These are phyloP conservation scores for Magnaporthiopsis rhizophila DNA, from an alignment of 2,329 filamentous ascomycete genomes.

Conservation along the genomic window DNA sequence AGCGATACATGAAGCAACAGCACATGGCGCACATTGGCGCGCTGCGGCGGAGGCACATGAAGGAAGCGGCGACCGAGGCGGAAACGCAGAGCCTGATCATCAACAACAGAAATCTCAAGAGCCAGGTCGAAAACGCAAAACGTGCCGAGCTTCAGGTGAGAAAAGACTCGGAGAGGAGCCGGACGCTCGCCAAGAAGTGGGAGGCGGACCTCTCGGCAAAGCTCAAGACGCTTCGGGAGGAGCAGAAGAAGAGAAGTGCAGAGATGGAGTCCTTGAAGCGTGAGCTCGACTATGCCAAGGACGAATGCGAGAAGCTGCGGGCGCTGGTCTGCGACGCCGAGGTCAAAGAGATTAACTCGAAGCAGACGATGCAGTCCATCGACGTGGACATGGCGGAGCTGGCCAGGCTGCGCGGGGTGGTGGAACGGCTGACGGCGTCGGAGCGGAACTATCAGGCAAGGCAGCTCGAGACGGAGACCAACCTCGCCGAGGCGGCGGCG, in stretches of 20 bases:
- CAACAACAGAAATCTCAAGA: slow-evolving; percentile 64
- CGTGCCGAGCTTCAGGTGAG: slow-evolving; percentile 61
- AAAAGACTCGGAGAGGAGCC: slow-evolving; percentile 64
- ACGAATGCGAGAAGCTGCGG: slow-evolving; percentile 57
- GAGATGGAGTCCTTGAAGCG: slow-evolving; percentile 49
- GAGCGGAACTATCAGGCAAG: slow-evolving; percentile 57
- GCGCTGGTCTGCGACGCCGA: slow-evolving; percentile 61
- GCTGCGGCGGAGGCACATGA: slow-evolving; percentile 64
- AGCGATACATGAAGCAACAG: slow-evolving; percentile 75
- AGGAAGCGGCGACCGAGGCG: slow-evolving; percentile 69
- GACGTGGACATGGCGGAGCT: slow-evolving; percentile 55
- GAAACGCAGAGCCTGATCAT: slow-evolving; percentile 77
- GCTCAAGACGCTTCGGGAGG: slow-evolving; percentile 58
- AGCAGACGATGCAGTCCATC: slow-evolving; percentile 56
- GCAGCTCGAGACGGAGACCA: slow-evolving; percentile 50
- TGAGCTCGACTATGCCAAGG: slow-evolving; percentile 48
- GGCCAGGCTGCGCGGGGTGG: slow-evolving; percentile 49
- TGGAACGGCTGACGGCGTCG: slow-evolving; percentile 50
- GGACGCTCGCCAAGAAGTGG: slow-evolving; percentile 69
- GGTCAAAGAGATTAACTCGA: slow-evolving; percentile 54
- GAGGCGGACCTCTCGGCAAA: slow-evolving; percentile 63
- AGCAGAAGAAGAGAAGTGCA: slow-evolving; percentile 55
- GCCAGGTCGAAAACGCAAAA: slow-evolving; percentile 65
- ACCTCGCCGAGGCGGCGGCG: slow-evolving; percentile 49
- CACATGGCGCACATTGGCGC: slow-evolving; percentile 76